Evolutionary conservation across 1,139 yeast genomes (phyloP), one percentile per base, ranked within the genome.

Genomic region (Kodamaea sp.): DNA sequence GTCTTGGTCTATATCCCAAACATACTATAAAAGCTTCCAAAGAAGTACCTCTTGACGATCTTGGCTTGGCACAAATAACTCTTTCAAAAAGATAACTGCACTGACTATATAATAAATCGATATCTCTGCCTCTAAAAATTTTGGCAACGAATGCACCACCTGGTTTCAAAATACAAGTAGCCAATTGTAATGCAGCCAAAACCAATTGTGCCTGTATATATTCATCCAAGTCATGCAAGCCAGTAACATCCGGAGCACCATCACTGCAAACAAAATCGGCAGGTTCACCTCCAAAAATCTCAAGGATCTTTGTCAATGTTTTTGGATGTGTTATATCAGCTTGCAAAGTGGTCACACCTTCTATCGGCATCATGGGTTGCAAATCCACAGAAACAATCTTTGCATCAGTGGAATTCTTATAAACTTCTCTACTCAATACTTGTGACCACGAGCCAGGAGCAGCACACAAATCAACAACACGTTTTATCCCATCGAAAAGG

Each of bases 391-490:
- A 88, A 9, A 92, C 95, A 29, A 92, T 86, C 56, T 84, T 84
- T 28, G 89, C 81, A 40, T 74, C 73, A 3, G 42, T 31, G 7
- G 36, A 35, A 34, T 11, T 51, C 54, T 25, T 55, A 56, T 32
- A 77, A 33, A 87, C 63, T 47, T 81, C 83, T 44, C 85, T 65
- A 7, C 95, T 79, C n/a, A 92, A 73, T 1, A 92, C 98, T 58
- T 92, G 98, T 2, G 96, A 86, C 98, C 98, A 92, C 4, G 97
- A 88, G 2, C 98, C 98, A 1, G 98, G 98, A 4, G 98, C 98
- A 12, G 98, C 98, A 72, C 98, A 92, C 31, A 92, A 71, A 63
- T 92, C 98, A 7, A 92, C 98, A 6, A 92, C 98, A 50, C 96
- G 69, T 33, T 72, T 71, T 29, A 88, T 78, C 27, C 79, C 85